Evolutionary conservation across 345 rosid genomes (phyloP).

Genomic region (Citrus maxima): DNA sequence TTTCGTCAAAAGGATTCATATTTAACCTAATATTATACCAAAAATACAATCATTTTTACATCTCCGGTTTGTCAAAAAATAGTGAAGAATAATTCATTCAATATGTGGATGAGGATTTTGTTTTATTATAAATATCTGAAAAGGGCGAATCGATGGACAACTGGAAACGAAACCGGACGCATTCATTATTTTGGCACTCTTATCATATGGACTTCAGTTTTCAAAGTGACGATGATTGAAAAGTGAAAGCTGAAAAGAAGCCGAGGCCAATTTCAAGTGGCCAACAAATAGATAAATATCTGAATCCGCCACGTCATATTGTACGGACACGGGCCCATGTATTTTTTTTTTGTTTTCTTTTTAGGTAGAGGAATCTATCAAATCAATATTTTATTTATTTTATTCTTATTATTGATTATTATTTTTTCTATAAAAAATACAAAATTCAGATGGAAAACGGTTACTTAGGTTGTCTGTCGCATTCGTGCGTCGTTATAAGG

Average conservation of each 20-base stretch:
- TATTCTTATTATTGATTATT: not conserved
- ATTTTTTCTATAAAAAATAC: not conserved
- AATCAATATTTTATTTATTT: not conserved
- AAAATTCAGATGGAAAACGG: not conserved
- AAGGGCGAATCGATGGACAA: not conserved
- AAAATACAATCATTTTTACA: no score
- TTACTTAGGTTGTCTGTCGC: not conserved
- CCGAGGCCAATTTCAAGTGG: constrained; percentile 1
- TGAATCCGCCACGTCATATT: constrained; percentile 13
- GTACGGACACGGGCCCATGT: constrained; percentile 24
- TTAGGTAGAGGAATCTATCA: constrained; percentile 25
- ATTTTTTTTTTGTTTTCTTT: not conserved
- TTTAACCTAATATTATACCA: no score
- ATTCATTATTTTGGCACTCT: not conserved
- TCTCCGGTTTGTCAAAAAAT: no score
- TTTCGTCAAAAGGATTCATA: no score
- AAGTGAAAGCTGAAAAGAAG: not conserved
- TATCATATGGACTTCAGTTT: not conserved
- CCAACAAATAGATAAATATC: constrained; percentile 6
- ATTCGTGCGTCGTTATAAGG: not conserved
- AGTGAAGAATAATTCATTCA: no score
- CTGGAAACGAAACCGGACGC: not conserved
- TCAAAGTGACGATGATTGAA: not conserved
- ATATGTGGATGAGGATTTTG: no score
- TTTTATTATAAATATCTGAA: no score